Percentiles rank a stretch among this genome's conserved stretches.
These are phyloP conservation scores for Microsporum canis DNA, from an alignment of 2,329 filamentous ascomycete species.

Conservation along the genomic window DNA sequence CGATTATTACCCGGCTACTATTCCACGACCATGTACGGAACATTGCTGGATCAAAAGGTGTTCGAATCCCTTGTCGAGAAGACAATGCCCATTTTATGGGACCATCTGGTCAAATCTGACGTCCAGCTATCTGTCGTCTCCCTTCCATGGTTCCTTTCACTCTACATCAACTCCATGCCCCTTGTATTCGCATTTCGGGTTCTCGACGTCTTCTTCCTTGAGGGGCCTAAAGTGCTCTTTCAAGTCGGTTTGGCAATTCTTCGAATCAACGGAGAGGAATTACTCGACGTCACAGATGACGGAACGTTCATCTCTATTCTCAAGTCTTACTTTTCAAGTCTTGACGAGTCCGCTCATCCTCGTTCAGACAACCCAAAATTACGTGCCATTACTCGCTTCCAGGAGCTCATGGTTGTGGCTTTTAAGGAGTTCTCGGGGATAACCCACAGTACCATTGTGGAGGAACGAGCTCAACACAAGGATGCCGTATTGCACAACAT, in stretches of 20 bases:
- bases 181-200: conserved; percentile 95
- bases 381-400: conserved; percentile 85
- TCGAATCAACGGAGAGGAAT: conserved; percentile 89
- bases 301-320: conserved; percentile 93
- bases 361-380: conserved; percentile 92
- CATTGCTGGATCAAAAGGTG: conserved; percentile 87
- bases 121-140: conserved; percentile 96
- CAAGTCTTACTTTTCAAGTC: conserved; percentile 82
- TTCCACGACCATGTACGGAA: conserved; percentile 98
- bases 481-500: conserved; percentile 90
- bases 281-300: conserved; percentile 85
- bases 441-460: conserved; percentile 82
- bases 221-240: conserved; percentile 94
- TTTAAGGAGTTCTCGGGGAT: conserved; percentile 97
- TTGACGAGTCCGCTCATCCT: conserved; percentile 93
- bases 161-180: conserved; percentile 99
- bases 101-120: conserved; percentile 92
- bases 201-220: conserved; percentile 93
- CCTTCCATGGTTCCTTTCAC: conserved; percentile 90
- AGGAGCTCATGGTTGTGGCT: conserved; percentile 96
- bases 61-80: conserved; percentile 97
- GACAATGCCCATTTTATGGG: conserved; percentile 97
- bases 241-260: conserved; percentile 95
- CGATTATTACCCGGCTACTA: conserved; percentile 92
- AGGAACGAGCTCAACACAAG: conserved; percentile 84